phyloP scores from a whole-genome alignment of 441 rosid genomes.

The Rhodomyrtus psidioides region DNA sequence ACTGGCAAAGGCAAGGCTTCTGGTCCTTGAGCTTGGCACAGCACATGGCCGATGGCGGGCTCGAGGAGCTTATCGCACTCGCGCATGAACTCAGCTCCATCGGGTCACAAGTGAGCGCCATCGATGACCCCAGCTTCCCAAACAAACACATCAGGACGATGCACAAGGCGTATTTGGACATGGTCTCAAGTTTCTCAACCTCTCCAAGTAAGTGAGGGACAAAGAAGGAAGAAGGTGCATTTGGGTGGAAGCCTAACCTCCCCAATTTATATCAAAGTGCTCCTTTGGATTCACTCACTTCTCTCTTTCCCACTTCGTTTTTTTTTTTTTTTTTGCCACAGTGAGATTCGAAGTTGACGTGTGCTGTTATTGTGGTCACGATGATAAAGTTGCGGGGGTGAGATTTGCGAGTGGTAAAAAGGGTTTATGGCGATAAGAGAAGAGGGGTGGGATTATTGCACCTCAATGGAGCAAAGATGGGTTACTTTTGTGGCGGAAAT shows the following conservation, averaged over 20 bases:
- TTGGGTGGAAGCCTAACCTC: background rate
- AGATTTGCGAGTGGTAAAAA: background rate
- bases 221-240: background rate
- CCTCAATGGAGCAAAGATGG: background rate
- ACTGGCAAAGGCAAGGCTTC: slow-evolving; percentile 32
- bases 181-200: background rate
- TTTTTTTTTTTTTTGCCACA: background rate
- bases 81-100: slow-evolving; percentile 26
- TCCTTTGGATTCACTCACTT: background rate
- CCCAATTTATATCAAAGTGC: background rate
- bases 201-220: background rate
- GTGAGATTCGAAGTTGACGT: background rate
- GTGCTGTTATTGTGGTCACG: background rate
- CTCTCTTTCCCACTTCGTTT: background rate
- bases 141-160: slow-evolving; percentile 3
- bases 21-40: slow-evolving; percentile 37
- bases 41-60: slow-evolving; percentile 19
- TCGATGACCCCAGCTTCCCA: background rate
- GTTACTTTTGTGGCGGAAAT: background rate
- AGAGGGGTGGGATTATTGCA: background rate
- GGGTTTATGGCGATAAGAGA: background rate
- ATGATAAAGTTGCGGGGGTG: background rate
- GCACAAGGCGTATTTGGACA: background rate
- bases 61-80: slow-evolving; percentile 7
- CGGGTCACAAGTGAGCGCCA: slow-evolving; percentile 18